Base-by-base conservation (phyloP, 1,284 basidiomycete species). In the Garcileccinum viscosum region DNA sequence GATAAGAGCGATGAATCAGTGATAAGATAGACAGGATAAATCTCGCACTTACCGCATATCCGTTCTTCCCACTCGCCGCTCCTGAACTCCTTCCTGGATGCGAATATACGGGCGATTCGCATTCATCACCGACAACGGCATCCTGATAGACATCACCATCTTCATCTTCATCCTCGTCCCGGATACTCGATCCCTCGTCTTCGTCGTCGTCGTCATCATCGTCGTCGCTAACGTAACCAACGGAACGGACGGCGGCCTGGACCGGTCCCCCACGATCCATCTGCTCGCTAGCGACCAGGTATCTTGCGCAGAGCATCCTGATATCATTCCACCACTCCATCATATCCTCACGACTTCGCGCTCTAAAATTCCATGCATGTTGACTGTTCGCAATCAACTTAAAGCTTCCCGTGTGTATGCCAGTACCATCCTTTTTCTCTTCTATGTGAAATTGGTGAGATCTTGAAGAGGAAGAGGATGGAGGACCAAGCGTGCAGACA, bases 311-410 rank as follows among this genome's bases (percentile, higher is more conserved):
- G 68, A 99, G 87, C 95, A 99, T 98, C 76, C 96, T 87, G 67
- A 98, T 87, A 81, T 99, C 98, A 82, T 99, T 99, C 97, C 98
- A 99, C 94, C 98, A 98, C 84, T 99, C 97, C 95, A 99, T 97
- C 95, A 99, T 96, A 79, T 98, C 97, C 74, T 99, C 97, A 78
- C 95, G 91, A 73, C 90, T 93, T 72, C 97, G 87, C 59, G 94
- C 90, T 64, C 96, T 90, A 88, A 99, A 99, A 61, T 92, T 95
- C 91, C 95, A 99, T 32, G 95, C 95, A 75, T 90, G 88, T 70
- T 87, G 83, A 68, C 86, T 76, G 60, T 86, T 80, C 47, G 84
- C 72, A 44, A 82, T 80, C 30, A 83, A 73, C 76, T 70, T 86
- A 78, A 76, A 70, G 42, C 70, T 70, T 83, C 91, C 90, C 0